phyloP scores from a whole-genome alignment of 2,329 filamentous ascomycete genomes.

The Colletotrichum sp. region DNA sequence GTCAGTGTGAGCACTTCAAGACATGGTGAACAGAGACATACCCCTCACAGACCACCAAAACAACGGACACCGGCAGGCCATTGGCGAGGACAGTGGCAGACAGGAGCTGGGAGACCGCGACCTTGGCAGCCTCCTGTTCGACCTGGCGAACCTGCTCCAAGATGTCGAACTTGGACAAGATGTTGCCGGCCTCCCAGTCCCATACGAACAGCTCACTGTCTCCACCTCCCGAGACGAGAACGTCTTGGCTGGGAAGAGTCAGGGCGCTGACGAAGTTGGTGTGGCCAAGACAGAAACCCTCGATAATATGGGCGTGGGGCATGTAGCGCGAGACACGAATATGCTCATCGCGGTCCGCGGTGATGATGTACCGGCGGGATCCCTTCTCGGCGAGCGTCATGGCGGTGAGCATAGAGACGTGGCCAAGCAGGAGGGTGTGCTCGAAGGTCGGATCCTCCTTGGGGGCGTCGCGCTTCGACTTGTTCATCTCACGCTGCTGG shows the following conservation, averaged over 20 bases:
- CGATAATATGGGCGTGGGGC: slow-evolving; percentile 87
- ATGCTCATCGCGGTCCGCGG: slow-evolving; percentile 69
- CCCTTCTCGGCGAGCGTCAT: slow-evolving; percentile 58
- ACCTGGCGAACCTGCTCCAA: slow-evolving; percentile 38
- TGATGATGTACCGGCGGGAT: slow-evolving; percentile 56
- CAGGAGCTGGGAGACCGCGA: slow-evolving; percentile 53
- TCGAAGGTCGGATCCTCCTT: slow-evolving; percentile 64
- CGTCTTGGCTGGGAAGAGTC: slow-evolving; percentile 66
- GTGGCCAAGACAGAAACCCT: slow-evolving; percentile 89
- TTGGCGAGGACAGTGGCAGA: slow-evolving; percentile 29
- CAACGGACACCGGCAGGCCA: slow-evolving; percentile 17
- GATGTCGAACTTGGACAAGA: slow-evolving; percentile 62
- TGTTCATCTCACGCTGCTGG: slow-evolving; percentile 45
- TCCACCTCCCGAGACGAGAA: slow-evolving; percentile 86
- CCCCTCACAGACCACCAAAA: slow-evolving; percentile 50
- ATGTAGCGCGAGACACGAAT: slow-evolving; percentile 85
- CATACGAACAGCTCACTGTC: slow-evolving; percentile 81
- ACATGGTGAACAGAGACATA: slow-evolving; percentile 34
- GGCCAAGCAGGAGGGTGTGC: slow-evolving; percentile 81
- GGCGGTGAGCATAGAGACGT: slow-evolving; percentile 93
- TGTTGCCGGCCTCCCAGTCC: slow-evolving; percentile 71
- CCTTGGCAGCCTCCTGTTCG: slow-evolving; percentile 39
- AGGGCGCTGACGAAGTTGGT: slow-evolving; percentile 82
- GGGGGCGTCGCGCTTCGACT: slow-evolving; percentile 30
- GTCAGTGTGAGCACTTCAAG: slow-evolving; percentile 23